Percentiles rank a stretch among this genome's conserved stretches.
Conservation (phyloP, 192 early-diverging fungal species). For the Backusella parvicylindrica region DNA sequence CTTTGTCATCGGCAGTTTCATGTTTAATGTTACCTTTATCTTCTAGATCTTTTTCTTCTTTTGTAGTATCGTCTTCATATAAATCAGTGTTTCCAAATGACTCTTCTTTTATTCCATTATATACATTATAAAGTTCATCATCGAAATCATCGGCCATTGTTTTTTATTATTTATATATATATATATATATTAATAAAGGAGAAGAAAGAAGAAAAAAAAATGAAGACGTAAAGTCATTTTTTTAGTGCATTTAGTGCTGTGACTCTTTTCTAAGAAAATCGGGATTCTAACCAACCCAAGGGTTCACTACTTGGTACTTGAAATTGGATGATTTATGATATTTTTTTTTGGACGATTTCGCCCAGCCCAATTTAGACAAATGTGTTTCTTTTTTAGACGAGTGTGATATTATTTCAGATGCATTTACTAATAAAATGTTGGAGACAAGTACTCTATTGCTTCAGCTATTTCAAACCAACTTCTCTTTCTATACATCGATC, state of each 20-base stretch:
- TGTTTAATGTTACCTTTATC: not conserved
- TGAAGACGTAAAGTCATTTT: not conserved
- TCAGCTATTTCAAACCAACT: no score
- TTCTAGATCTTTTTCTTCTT: not conserved
- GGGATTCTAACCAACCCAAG: no score
- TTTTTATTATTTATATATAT: not conserved
- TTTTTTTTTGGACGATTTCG: no score
- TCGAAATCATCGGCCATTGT: conserved; percentile 26
- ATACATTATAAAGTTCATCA: conserved; percentile 22
- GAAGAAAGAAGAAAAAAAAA: conserved; percentile 6
- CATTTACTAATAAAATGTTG: no score
- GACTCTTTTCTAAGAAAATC: no score
- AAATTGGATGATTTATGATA: no score
- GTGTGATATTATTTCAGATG: no score
- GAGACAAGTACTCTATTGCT: no score
- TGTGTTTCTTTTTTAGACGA: no score
- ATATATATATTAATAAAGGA: not conserved
- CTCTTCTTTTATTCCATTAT: conserved; percentile 17
- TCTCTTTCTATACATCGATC: no score
- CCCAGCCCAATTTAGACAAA: no score
- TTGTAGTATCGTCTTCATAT: not conserved
- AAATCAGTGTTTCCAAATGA: conserved; percentile 5
- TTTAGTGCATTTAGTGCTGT: not conserved
- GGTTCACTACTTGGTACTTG: no score
- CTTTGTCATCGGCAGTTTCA: not conserved